phyloP scores from a whole-genome alignment of 441 rosid genomes.

The Jatropha podagrica region DNA sequence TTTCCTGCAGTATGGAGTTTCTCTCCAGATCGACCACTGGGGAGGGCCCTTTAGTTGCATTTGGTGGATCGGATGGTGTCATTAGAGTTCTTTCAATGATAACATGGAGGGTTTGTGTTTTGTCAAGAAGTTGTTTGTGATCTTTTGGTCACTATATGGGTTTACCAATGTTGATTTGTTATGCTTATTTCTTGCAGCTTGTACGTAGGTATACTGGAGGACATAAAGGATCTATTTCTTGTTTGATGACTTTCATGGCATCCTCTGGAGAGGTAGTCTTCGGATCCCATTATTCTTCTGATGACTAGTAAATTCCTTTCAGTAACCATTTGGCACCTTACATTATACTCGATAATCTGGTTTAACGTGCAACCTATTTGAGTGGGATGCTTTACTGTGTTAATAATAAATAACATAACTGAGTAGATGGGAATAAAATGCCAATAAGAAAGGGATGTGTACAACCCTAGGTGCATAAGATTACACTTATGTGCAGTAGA shows the following conservation, averaged over 20 bases:
- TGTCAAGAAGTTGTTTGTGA: conserved; percentile 20
- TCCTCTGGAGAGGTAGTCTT: conserved; percentile 89
- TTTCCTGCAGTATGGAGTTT: conserved; percentile 83
- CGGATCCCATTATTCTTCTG: conserved; percentile 13
- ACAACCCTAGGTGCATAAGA: neutral
- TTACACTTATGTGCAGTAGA: neutral
- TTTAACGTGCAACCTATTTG: neutral
- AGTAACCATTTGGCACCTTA: neutral
- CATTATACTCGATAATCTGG: neutral
- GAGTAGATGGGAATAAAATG: neutral
- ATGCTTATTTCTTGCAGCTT: conserved; percentile 60
- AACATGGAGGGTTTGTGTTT: conserved; percentile 85
- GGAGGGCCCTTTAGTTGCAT: conserved; percentile 96
- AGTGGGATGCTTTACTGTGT: neutral
- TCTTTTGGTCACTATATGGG: conserved; percentile 4
- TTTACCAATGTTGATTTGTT: conserved; percentile 16
- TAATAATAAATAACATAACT: neutral
- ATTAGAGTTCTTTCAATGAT: conserved; percentile 99
- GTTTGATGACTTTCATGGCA: conserved; percentile 98
- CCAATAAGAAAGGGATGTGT: neutral
- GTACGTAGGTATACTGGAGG: conserved; percentile 95
- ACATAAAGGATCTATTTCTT: conserved; percentile 91
- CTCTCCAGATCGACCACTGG: conserved; percentile 76
- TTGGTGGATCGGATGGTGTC: conserved; percentile 97
- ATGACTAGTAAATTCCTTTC: neutral